phyloP scores from a whole-genome alignment of 345 rosid genomes.

The Draba incana region DNA sequence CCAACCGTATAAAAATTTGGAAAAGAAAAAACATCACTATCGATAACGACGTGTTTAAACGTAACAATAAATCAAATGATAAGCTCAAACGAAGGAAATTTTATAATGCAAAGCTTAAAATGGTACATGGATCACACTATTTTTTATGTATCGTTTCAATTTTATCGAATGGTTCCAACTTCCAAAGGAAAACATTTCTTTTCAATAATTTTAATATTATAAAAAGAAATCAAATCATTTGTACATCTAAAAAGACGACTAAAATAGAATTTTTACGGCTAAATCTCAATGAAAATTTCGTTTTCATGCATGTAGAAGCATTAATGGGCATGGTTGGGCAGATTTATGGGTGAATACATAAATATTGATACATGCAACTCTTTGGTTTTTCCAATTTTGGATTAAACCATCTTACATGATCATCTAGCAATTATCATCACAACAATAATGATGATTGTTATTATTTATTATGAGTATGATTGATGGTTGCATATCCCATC shows the following conservation, averaged over 20 bases:
- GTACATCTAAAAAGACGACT: too few relatives aligned
- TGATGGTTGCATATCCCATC: conserved; percentile 20
- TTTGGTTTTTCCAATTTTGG: neutral
- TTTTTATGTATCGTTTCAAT: too few relatives aligned
- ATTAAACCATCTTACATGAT: neutral
- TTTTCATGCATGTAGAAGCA: neutral
- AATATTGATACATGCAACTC: neutral
- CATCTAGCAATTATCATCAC: conserved; percentile 13
- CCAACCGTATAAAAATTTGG: neutral
- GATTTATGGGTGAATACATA: conserved; percentile 16
- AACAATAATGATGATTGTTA: neutral
- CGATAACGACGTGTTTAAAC: neutral
- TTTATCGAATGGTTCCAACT: too few relatives aligned
- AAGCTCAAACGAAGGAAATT: neutral
- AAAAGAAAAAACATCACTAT: neutral
- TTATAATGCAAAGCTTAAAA: neutral
- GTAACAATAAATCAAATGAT: neutral
- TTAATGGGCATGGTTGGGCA: conserved; percentile 35
- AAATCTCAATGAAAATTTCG: conserved; percentile 1
- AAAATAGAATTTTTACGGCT: too few relatives aligned
- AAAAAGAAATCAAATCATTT: too few relatives aligned
- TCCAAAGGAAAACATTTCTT: too few relatives aligned
- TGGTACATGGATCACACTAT: too few relatives aligned
- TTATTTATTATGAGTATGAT: neutral
- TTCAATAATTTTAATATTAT: too few relatives aligned